phyloP scores from a whole-genome alignment of 768 basidiomycete genomes.

The Suillus plorans region DNA sequence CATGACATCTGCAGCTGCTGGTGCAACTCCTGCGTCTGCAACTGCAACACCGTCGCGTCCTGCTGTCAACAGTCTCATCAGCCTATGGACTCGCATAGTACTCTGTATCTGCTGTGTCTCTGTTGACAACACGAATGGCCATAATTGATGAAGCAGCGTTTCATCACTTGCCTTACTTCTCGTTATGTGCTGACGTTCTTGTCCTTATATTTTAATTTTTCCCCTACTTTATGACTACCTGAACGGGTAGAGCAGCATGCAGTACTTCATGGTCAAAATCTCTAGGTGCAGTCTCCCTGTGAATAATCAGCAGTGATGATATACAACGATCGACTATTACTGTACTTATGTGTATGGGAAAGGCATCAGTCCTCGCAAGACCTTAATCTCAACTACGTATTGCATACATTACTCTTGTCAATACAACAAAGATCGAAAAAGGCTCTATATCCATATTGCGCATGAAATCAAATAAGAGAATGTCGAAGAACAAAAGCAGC shows the following conservation, averaged over 20 bases:
- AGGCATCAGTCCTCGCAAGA: not conserved
- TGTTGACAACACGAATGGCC: not conserved
- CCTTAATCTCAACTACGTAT: not conserved
- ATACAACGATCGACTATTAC: not conserved
- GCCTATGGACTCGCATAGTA: not conserved
- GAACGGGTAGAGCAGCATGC: not conserved
- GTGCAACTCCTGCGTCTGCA: not conserved
- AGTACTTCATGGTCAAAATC: not conserved
- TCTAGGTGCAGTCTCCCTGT: not conserved
- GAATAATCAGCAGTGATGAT: not conserved
- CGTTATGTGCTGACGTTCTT: not conserved
- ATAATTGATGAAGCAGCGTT: not conserved
- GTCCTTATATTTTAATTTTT: not conserved
- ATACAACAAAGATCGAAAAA: slow-evolving; percentile 2
- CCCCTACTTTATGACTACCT: not conserved
- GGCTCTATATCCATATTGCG: not conserved
- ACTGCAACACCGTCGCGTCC: not conserved
- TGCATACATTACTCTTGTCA: not conserved
- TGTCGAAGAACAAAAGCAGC: not conserved
- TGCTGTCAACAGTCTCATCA: not conserved
- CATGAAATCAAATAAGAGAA: slow-evolving; percentile 3
- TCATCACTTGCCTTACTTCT: not conserved
- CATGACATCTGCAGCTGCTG: not conserved
- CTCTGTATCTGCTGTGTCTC: not conserved
- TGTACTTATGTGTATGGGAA: not conserved